These are phyloP conservation scores for Glycine tomentella DNA, from an alignment of 306 rosid species.

Conservation along the genomic window DNA sequence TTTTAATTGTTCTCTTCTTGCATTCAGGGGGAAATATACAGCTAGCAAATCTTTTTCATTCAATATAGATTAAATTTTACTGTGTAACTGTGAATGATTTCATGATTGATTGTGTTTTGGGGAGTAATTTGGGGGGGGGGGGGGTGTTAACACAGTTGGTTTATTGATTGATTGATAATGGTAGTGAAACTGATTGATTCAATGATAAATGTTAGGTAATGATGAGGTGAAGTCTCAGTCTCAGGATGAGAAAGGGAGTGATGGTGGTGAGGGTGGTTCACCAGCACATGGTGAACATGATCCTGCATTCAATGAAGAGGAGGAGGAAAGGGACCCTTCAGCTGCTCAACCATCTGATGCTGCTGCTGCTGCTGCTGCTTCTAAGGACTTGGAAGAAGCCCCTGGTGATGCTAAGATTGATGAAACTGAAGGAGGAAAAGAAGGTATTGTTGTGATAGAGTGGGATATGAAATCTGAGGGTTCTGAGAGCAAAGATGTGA, in stretches of 20 bases:
- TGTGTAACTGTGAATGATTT: conserved; percentile 7
- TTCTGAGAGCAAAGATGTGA: conserved; percentile 47
- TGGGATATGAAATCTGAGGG: conserved; percentile 57
- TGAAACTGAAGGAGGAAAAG: conserved; percentile 43
- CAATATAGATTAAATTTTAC: not conserved
- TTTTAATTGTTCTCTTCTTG: conserved; percentile 15
- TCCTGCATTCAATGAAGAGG: conserved; percentile 49
- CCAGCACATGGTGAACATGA: conserved; percentile 54
- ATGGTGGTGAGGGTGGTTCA: conserved; percentile 71
- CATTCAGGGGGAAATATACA: conserved; percentile 16
- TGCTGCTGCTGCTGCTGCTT: conserved; percentile 43
- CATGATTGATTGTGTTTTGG: conserved; percentile 6
- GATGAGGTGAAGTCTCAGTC: conserved; percentile 69
- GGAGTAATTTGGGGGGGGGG: too few species aligned
- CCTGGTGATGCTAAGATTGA: conserved; percentile 40
- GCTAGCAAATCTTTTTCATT: conserved; percentile 12
- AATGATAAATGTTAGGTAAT: conserved; percentile 55
- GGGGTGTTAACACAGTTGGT: not conserved
- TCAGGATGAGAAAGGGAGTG: conserved; percentile 73
- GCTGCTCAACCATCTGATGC: conserved; percentile 42
- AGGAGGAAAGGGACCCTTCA: conserved; percentile 49
- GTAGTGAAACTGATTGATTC: conserved; percentile 41
- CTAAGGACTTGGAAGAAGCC: conserved; percentile 45
- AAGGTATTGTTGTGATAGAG: conserved; percentile 49
- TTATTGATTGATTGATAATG: conserved; percentile 41